Evolutionary conservation across 306 rosid species (phyloP).

Genomic region (Gleditsia sinensis): DNA sequence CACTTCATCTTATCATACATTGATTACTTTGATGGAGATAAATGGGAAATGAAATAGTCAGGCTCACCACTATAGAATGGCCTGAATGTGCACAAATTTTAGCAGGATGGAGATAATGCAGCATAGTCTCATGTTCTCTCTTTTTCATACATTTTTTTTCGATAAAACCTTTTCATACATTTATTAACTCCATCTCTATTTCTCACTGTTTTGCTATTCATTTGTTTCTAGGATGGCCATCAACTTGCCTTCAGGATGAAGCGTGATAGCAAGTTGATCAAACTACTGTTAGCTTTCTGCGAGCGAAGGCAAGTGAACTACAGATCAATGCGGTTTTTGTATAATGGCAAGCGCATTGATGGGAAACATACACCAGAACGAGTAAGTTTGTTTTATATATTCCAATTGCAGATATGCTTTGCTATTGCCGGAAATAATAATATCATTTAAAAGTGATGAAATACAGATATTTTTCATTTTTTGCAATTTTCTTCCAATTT

Average conservation of each 20-base stretch:
- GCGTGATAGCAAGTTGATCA: neutral
- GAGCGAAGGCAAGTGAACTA: neutral
- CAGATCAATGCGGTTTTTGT: neutral
- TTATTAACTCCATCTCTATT: neutral
- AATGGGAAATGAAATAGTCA: neutral
- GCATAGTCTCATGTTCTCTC: too few species aligned
- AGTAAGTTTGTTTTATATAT: neutral
- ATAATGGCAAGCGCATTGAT: neutral
- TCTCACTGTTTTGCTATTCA: neutral
- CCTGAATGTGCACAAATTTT: too few species aligned
- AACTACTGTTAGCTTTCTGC: neutral
- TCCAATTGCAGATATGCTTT: neutral
- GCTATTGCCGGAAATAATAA: neutral
- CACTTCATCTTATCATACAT: neutral
- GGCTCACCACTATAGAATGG: neutral
- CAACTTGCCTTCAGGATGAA: neutral
- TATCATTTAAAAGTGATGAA: neutral
- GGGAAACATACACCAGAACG: neutral
- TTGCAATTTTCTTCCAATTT: neutral
- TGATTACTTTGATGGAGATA: neutral
- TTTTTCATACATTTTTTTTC: neutral
- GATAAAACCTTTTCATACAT: neutral
- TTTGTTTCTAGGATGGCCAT: neutral
- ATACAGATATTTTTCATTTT: neutral
- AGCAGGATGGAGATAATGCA: too few species aligned